Percentiles rank a stretch among this genome's conserved stretches.
Evolutionary conservation across 352 stramenopile genomes (phyloP).

Genomic region (Paralagenidium karlingii): DNA sequence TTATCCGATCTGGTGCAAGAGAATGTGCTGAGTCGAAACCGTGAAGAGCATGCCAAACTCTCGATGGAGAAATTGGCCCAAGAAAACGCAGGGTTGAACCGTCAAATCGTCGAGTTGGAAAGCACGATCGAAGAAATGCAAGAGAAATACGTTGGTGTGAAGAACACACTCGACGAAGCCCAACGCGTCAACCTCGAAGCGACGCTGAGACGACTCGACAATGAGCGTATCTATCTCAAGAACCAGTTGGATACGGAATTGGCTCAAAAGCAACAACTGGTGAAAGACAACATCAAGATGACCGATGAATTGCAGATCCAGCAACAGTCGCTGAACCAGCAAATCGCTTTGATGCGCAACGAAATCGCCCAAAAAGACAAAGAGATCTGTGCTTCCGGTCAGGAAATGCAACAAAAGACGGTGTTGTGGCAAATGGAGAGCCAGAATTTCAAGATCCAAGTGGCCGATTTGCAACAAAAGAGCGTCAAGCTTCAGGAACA

Average conservation of each 20-base stretch:
- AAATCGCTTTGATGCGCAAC: constrained; percentile 3
- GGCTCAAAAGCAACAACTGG: no score
- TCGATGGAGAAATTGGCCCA: constrained; percentile 62
- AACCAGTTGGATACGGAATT: constrained; percentile 66
- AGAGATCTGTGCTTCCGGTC: no score
- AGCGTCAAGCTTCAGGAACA: no score
- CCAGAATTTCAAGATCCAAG: no score
- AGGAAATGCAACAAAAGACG: no score
- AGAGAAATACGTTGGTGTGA: constrained; percentile 40
- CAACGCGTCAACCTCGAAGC: constrained; percentile 70
- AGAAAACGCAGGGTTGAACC: constrained; percentile 46
- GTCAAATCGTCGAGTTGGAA: constrained; percentile 56
- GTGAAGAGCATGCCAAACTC: constrained; percentile 48
- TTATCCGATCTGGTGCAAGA: constrained; percentile 68
- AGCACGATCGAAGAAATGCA: constrained; percentile 33
- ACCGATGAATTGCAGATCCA: no score
- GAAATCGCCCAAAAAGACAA: no score
- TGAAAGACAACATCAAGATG: no score
- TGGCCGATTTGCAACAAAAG: no score
- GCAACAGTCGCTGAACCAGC: constrained; percentile 12
- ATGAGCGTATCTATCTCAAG: constrained; percentile 74
- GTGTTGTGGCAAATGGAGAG: no score
- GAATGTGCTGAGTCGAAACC: constrained; percentile 43
- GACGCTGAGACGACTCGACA: constrained; percentile 53
- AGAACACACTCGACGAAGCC: constrained; percentile 63